Percentiles rank a stretch among this genome's conserved stretches.
phyloP scores from a whole-genome alignment of 2,329 filamentous ascomycete species.

The Lomentospora prolificans region DNA sequence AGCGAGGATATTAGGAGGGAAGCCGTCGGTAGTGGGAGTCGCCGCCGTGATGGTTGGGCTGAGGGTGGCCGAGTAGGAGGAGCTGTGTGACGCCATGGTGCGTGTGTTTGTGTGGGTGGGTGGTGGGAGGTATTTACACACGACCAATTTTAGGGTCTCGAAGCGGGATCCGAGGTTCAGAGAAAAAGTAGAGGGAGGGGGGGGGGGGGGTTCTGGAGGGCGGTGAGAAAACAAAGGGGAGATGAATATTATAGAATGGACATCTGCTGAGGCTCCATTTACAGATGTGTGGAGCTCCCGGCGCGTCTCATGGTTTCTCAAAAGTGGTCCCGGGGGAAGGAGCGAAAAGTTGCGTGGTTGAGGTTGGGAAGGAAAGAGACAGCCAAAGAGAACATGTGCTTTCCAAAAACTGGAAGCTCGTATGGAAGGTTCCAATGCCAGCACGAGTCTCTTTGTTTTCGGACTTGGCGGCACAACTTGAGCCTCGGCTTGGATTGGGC shows the following conservation, averaged over 20 bases:
- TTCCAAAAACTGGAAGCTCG: too few relatives aligned
- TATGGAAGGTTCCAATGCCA: too few relatives aligned
- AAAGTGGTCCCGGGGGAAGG: background rate
- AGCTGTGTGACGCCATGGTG: conserved; percentile 32
- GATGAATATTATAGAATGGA: conserved; percentile 2
- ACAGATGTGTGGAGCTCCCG: conserved; percentile 1
- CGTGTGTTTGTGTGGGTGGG: background rate
- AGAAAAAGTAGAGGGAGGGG: background rate
- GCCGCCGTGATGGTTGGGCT: conserved; percentile 31
- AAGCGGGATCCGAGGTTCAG: background rate
- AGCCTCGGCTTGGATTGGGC: conserved; percentile 4
- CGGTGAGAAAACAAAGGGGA: conserved; percentile 4
- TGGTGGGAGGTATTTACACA: background rate
- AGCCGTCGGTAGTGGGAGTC: conserved; percentile 24
- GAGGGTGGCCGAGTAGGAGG: conserved; percentile 30
- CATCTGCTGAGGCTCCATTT: conserved; percentile 3
- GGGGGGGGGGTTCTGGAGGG: background rate
- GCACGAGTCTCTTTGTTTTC: background rate
- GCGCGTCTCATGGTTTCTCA: background rate
- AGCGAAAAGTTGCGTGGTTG: background rate
- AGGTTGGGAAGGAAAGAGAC: background rate
- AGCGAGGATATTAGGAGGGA: conserved; percentile 43
- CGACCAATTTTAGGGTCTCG: too few relatives aligned
- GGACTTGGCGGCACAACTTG: background rate
- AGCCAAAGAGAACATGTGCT: conserved; percentile 2